These are phyloP conservation scores for Penicillium hordei DNA, from an alignment of 2,329 filamentous ascomycete genomes.

Conservation along the genomic window DNA sequence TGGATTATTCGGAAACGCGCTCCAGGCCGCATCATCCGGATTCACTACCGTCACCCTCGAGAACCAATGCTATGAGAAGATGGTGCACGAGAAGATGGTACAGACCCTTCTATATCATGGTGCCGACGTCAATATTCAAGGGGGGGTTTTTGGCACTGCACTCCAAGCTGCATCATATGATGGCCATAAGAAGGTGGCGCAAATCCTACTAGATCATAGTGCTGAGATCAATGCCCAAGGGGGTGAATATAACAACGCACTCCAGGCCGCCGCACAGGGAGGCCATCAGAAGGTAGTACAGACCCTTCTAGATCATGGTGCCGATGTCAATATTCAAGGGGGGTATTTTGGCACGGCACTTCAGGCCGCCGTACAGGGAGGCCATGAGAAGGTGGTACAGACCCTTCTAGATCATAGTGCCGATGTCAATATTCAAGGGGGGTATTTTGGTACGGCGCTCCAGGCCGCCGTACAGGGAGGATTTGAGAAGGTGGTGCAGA, in stretches of 20 bases:
- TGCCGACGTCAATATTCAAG: constrained; percentile 2
- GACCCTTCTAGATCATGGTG: neutral
- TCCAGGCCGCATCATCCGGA: neutral
- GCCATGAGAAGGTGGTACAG: neutral
- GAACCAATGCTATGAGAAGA: too few relatives aligned
- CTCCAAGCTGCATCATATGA: neutral
- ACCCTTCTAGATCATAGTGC: neutral
- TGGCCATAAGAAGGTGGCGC: neutral
- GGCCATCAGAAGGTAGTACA: neutral
- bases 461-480: neutral
- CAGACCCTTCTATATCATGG: constrained; percentile 1
- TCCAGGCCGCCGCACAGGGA: neutral
- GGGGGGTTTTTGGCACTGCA: neutral
- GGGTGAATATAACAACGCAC: neutral
- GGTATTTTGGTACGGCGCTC: neutral
- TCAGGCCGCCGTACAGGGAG: neutral
- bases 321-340: neutral
- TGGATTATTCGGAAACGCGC: neutral
- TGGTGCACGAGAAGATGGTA: neutral
- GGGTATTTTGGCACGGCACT: neutral
- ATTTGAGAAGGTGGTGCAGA: neutral
- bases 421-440: neutral
- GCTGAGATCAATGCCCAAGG: neutral
- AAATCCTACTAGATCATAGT: constrained; percentile 1
- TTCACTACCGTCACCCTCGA: too few relatives aligned